Evolutionary conservation across 441 rosid species (phyloP).

Genomic region (Metrosideros polymorpha): DNA sequence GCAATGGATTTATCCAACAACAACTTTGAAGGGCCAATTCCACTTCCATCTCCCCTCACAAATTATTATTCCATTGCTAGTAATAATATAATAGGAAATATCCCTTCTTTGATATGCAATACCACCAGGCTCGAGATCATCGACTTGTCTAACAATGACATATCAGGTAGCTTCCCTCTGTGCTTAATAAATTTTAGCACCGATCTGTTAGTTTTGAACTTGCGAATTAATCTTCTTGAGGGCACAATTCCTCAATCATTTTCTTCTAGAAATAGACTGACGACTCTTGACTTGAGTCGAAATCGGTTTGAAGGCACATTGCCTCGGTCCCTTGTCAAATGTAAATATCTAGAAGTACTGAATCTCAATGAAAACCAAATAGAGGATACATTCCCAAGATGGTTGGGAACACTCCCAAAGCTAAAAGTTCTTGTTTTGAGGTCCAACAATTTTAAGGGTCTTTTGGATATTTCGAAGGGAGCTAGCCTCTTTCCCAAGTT

Average conservation of each 20-base stretch:
- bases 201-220: rapidly evolving
- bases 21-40: neutral
- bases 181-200: neutral
- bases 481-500: no score
- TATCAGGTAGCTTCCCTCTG: rapidly evolving
- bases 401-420: no score
- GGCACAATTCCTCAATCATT: neutral
- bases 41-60: neutral
- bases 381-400: no score
- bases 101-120: neutral
- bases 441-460: no score
- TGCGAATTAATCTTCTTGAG: rapidly evolving
- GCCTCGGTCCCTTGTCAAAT: no score
- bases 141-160: rapidly evolving
- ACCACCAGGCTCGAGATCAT: rapidly evolving
- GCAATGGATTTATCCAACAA: neutral
- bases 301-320: rapidly evolving
- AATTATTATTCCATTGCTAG: neutral
- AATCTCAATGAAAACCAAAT: no score
- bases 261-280: rapidly evolving
- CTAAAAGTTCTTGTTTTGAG: no score
- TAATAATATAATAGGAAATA: neutral
- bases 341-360: no score
- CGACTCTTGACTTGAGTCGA: neutral
- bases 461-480: no score